Evolutionary conservation across 2,329 filamentous ascomycete genomes (phyloP).

Genomic region (Penicillium sp.): DNA sequence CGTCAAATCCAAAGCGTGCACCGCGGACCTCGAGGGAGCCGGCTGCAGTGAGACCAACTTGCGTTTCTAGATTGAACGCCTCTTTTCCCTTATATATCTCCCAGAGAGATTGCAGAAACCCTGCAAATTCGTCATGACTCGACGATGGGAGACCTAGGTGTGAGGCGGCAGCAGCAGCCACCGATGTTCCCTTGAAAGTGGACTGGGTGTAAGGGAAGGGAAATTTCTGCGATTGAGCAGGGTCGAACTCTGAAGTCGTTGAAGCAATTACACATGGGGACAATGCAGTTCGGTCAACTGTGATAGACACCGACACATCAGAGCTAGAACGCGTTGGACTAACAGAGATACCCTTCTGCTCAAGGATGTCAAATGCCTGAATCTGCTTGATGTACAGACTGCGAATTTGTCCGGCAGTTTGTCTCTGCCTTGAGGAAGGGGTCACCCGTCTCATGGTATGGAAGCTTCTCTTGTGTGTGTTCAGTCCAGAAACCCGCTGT

Average conservation of each 20-base stretch:
- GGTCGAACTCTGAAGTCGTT: conserved; percentile 50
- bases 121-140: conserved; percentile 48
- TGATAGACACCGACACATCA: conserved; percentile 61
- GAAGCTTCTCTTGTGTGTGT: conserved; percentile 51
- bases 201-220: conserved; percentile 62
- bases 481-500: conserved; percentile 26
- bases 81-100: conserved; percentile 65
- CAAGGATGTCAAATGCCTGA: conserved; percentile 59
- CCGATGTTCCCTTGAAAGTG: conserved; percentile 46
- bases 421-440: background rate
- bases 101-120: conserved; percentile 58
- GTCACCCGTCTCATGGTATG: conserved; percentile 50
- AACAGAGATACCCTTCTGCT: conserved; percentile 51
- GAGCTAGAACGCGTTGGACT: conserved; percentile 38
- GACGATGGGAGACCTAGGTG: conserved; percentile 57
- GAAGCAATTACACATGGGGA: conserved; percentile 67
- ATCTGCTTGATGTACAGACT: conserved; percentile 59
- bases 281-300: conserved; percentile 63
- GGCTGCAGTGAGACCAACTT: conserved; percentile 45
- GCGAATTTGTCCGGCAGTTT: conserved; percentile 21
- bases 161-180: conserved; percentile 42
- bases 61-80: conserved; percentile 62
- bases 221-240: conserved; percentile 54
- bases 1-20: conserved; percentile 67
- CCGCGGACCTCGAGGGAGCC: conserved; percentile 54